Percentiles rank a stretch among this genome's conserved stretches.
phyloP scores from a whole-genome alignment of 2,329 filamentous ascomycete species.

The Penicillium corylophilum region DNA sequence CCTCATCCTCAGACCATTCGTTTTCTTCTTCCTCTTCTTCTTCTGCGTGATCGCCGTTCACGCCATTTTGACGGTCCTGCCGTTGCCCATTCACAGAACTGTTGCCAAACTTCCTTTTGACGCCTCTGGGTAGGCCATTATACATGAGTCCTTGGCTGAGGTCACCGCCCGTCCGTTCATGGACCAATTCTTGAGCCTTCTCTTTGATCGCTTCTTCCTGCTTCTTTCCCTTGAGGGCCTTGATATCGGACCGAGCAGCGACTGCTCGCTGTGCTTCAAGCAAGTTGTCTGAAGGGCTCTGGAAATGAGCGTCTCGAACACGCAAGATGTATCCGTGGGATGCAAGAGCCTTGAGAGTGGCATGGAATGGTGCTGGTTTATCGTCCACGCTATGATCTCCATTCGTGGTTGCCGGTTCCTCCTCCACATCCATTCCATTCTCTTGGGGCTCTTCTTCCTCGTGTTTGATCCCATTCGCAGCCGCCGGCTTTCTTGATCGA shows the following conservation, averaged over 20 bases:
- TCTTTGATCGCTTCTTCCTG: constrained; percentile 34
- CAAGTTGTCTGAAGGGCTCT: constrained; percentile 41
- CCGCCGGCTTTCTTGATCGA: constrained; percentile 15
- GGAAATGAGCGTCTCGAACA: constrained; percentile 42
- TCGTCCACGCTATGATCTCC: constrained; percentile 22
- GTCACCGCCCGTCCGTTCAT: constrained; percentile 36
- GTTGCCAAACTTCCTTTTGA: constrained; percentile 32
- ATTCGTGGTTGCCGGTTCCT: constrained; percentile 33
- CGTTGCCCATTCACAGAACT: constrained; percentile 20
- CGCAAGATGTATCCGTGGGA: constrained; percentile 43
- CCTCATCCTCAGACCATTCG: constrained; percentile 39
- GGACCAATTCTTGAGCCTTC: constrained; percentile 30
- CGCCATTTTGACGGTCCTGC: constrained; percentile 25
- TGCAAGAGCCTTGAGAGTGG: constrained; percentile 41
- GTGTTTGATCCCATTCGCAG: constrained; percentile 27
- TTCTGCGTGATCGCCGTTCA: constrained; percentile 29
- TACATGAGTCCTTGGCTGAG: constrained; percentile 33
- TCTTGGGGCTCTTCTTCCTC: constrained; percentile 22
- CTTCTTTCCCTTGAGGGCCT: constrained; percentile 40
- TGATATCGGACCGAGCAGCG: constrained; percentile 30
- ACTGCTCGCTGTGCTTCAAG: constrained; percentile 39
- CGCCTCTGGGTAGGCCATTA: constrained; percentile 34
- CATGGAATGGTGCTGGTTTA: constrained; percentile 31
- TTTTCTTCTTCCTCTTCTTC: constrained; percentile 33
- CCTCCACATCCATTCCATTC: constrained; percentile 35